Conservation (phyloP, 495 filamentous ascomycete genomes). For the Cercophora scortea region DNA sequence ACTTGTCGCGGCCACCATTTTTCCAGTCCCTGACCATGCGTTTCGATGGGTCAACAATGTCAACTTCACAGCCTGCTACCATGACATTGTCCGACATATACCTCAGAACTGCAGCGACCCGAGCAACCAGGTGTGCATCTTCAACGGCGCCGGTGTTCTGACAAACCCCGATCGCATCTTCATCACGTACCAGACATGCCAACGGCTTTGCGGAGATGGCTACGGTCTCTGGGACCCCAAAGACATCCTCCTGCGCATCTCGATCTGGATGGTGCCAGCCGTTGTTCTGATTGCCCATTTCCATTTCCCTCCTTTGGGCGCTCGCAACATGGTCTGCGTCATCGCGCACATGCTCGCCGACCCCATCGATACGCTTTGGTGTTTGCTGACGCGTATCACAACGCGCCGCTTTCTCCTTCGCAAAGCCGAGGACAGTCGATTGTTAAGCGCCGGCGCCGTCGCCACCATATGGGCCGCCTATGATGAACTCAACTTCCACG, state of each 20-base stretch:
- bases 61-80: slow-evolving; percentile 4
- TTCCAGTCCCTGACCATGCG: neutral
- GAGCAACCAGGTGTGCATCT: slow-evolving; percentile 1
- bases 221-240: slow-evolving; percentile 9
- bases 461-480: slow-evolving; percentile 6
- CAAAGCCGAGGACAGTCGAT: neutral
- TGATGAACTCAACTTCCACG: slow-evolving; percentile 7
- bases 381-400: slow-evolving; percentile 9
- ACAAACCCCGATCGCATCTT: slow-evolving; percentile 4
- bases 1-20: neutral
- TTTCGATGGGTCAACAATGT: slow-evolving; percentile 1
- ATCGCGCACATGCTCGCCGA: slow-evolving; percentile 11
- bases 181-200: slow-evolving; percentile 7
- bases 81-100: neutral
- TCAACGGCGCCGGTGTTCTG: neutral
- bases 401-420: neutral
- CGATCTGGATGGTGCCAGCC: slow-evolving; percentile 11
- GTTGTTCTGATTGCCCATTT: slow-evolving; percentile 11
- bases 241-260: slow-evolving; percentile 11
- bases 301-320: slow-evolving; percentile 10
- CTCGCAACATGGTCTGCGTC: neutral
- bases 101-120: slow-evolving; percentile 7
- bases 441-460: slow-evolving; percentile 2
- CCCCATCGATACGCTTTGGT: slow-evolving; percentile 15
- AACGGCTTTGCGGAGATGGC: slow-evolving; percentile 9